These are phyloP conservation scores for Bathelium albidoporum DNA, from an alignment of 495 filamentous ascomycete genomes.

Conservation along the genomic window DNA sequence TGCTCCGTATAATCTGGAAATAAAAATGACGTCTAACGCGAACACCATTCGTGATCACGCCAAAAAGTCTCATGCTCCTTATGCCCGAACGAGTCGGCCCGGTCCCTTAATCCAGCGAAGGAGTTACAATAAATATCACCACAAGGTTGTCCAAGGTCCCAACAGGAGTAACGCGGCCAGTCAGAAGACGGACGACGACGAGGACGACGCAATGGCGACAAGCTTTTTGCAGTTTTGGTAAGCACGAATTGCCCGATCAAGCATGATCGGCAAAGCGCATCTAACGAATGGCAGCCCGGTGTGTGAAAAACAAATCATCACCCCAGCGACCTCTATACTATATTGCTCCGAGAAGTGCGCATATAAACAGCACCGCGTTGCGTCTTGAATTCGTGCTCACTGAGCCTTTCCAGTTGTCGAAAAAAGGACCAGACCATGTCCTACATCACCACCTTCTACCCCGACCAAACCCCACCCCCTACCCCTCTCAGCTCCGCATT, in stretches of 20 bases:
- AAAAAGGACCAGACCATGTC: slow-evolving; percentile 26
- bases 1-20: background rate
- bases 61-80: background rate
- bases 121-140: slow-evolving; percentile 6
- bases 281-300: slow-evolving; percentile 38
- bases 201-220: slow-evolving; percentile 48
- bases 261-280: background rate
- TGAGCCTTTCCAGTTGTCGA: slow-evolving; percentile 26
- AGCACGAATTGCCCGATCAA: slow-evolving; percentile 17
- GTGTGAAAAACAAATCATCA: slow-evolving; percentile 58
- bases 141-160: background rate
- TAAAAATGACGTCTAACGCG: background rate
- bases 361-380: background rate
- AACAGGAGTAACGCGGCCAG: background rate
- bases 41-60: background rate
- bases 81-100: background rate
- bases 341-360: slow-evolving; percentile 37
- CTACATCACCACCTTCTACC: slow-evolving; percentile 4
- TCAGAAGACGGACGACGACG: slow-evolving; percentile 22
- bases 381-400: background rate
- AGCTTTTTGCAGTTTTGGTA: slow-evolving; percentile 62
- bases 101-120: background rate
- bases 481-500: slow-evolving; percentile 18
- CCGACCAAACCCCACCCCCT: slow-evolving; percentile 20
- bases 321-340: slow-evolving; percentile 49